Percentiles rank a stretch among this genome's conserved stretches.
These are phyloP conservation scores for Linnemannia zychae DNA, from an alignment of 192 early-diverging fungal species.

Conservation along the genomic window DNA sequence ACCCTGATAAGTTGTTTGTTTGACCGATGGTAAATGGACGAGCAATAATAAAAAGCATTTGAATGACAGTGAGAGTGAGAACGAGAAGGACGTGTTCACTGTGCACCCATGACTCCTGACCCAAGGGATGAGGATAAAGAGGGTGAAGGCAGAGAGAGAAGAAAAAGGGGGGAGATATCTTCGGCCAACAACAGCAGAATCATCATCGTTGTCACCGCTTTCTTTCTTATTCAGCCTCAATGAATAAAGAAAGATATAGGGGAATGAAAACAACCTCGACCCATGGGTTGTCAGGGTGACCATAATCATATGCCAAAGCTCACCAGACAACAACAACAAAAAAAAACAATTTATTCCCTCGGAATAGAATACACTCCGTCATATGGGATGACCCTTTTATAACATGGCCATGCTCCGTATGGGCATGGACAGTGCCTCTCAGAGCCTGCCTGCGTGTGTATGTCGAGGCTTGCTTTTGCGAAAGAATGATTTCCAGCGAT, in stretches of 20 bases:
- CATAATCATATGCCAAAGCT: slow-evolving; percentile 50
- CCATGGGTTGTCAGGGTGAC: slow-evolving; percentile 35
- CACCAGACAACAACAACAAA: slow-evolving; percentile 14
- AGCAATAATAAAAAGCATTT: neutral
- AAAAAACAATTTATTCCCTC: slow-evolving; percentile 3
- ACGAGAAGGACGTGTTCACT: neutral
- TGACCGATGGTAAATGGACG: too few relatives aligned
- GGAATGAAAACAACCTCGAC: neutral
- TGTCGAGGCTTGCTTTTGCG: neutral
- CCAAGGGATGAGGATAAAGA: neutral
- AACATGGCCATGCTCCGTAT: neutral
- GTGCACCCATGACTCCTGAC: slow-evolving; percentile 1
- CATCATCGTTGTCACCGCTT: neutral
- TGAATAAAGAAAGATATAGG: neutral
- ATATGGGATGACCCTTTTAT: slow-evolving; percentile 1
- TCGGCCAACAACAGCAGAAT: neutral
- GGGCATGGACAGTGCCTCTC: slow-evolving; percentile 2
- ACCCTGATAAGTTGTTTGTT: neutral
- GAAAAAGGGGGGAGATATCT: neutral
- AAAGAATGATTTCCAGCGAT: neutral
- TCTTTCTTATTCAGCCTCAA: neutral
- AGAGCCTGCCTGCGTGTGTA: neutral
- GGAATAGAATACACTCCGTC: slow-evolving; percentile 2
- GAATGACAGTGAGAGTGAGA: too few relatives aligned
- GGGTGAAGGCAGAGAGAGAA: neutral